These are phyloP conservation scores for Austroboletus eburneus DNA, from an alignment of 768 basidiomycete species.

Conservation along the genomic window DNA sequence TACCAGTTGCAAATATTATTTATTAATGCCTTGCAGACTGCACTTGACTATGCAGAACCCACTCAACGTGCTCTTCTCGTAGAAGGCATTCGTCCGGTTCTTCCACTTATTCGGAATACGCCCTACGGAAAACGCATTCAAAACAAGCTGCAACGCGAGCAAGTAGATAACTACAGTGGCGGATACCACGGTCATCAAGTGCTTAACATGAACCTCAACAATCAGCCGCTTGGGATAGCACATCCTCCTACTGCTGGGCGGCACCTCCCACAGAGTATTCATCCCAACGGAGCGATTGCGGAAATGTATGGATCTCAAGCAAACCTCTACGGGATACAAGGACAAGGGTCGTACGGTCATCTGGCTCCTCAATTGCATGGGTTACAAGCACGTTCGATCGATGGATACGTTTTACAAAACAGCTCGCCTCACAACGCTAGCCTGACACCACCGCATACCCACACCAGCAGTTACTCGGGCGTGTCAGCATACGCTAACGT, in stretches of 20 bases:
- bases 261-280: slow-evolving; percentile 52
- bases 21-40: slow-evolving; percentile 58
- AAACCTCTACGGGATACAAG: slow-evolving; percentile 57
- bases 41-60: slow-evolving; percentile 97
- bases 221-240: slow-evolving; percentile 48
- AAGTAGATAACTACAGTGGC: slow-evolving; percentile 61
- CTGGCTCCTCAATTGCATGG: slow-evolving; percentile 51
- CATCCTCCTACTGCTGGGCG: slow-evolving; percentile 44
- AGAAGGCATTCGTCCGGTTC: slow-evolving; percentile 96
- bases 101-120: slow-evolving; percentile 97
- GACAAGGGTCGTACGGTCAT: slow-evolving; percentile 56
- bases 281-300: slow-evolving; percentile 49
- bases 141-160: slow-evolving; percentile 95
- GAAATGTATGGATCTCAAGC: slow-evolving; percentile 66
- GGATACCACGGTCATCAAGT: slow-evolving; percentile 61
- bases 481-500: slow-evolving; percentile 51
- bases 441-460: slow-evolving; percentile 54
- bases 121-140: slow-evolving; percentile 99
- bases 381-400: slow-evolving; percentile 69
- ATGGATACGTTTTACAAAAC: slow-evolving; percentile 77
- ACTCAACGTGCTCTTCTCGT: slow-evolving; percentile 87
- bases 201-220: slow-evolving; percentile 51
- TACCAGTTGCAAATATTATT: slow-evolving; percentile 1
- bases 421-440: slow-evolving; percentile 62
- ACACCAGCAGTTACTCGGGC: slow-evolving; percentile 53